These are phyloP conservation scores for Arthroderma sp. DNA, from an alignment of 2,329 filamentous ascomycete species.

Conservation along the genomic window DNA sequence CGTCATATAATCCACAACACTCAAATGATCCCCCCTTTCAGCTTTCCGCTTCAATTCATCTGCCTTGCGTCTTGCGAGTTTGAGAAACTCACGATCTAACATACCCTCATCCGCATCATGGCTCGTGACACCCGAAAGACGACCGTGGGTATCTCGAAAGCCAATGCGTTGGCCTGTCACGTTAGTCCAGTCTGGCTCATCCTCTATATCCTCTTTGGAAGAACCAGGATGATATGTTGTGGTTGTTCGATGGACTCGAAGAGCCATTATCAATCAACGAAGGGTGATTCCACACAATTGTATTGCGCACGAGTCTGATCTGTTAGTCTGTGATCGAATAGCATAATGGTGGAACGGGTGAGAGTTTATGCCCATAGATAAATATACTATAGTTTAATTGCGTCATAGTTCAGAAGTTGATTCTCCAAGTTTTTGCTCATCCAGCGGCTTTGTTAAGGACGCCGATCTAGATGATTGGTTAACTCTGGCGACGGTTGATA, in stretches of 20 bases:
- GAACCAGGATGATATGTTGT: slow-evolving; percentile 26
- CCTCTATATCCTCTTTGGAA: slow-evolving; percentile 25
- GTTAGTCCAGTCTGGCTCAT: slow-evolving; percentile 32
- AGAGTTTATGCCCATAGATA: no score
- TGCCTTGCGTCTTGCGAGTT: slow-evolving; percentile 17
- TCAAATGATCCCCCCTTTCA: slow-evolving; percentile 16
- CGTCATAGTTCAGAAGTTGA: no score
- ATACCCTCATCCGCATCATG: slow-evolving; percentile 17
- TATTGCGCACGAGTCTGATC: no score
- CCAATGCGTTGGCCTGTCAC: slow-evolving; percentile 30
- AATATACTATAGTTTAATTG: no score
- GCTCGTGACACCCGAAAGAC: slow-evolving; percentile 28
- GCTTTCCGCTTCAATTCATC: slow-evolving; percentile 15
- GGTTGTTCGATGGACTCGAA: no score
- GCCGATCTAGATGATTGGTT: no score
- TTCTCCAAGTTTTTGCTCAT: no score
- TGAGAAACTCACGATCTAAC: slow-evolving; percentile 13
- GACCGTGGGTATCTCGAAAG: slow-evolving; percentile 24
- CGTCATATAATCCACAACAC: slow-evolving; percentile 17
- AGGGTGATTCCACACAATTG: no score
- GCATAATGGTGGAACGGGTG: no score
- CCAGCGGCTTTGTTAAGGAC: no score
- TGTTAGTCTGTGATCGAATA: no score
- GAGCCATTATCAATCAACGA: no score
- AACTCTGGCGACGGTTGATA: neutral